Evolutionary conservation across 164 flowering plant species (phyloP), one percentile per base, ranked within the genome.

Genomic region (Umbellularia californica): DNA sequence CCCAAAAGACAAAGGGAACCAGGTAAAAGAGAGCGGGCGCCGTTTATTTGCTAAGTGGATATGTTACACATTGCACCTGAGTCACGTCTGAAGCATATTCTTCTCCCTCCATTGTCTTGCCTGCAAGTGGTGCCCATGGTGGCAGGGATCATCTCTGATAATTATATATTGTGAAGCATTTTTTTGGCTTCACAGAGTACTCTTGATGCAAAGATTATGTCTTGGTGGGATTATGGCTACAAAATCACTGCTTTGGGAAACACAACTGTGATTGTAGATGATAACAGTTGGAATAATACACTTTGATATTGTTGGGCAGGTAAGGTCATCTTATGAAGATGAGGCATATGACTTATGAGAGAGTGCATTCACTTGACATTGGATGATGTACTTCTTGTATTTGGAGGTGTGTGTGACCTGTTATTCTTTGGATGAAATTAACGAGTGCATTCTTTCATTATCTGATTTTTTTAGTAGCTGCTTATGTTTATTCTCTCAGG

Each of bases 161-260:
- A 95, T 79, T 94, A 24, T 24, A 24, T 24, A 95, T 66, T 94
- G 99, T 67, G 99, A 95, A 85, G 97, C 98, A 19, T 94, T 93
- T 83, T 95, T 84, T 82, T 95, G 99, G 99, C 93, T 95, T 66
- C 88, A 12, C 96, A 95, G 81, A 95, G 94, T 84, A 94, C 99
- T 23, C 98, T 97, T 81, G 97, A 95, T 88, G 97, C 99, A 66
- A 92, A 93, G 86, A 88, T 95, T 79, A 92, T 95, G 98, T 94
- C 98, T 95, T 94, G 98, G 99, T 95, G 97, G 99, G 99, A 96
- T 80, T 96, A 96, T 81, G 99, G 99, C 50, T 96, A 93, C 82
- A 98, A 96, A 80, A 96, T 96, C 71, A 96, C 98, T 74, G 97
- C 98, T 75, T 93, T 96, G 99, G 98, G 97, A 76, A 95, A 95